Evolutionary conservation across 768 basidiomycete species (phyloP).

Genomic region (Boletus edulis): DNA sequence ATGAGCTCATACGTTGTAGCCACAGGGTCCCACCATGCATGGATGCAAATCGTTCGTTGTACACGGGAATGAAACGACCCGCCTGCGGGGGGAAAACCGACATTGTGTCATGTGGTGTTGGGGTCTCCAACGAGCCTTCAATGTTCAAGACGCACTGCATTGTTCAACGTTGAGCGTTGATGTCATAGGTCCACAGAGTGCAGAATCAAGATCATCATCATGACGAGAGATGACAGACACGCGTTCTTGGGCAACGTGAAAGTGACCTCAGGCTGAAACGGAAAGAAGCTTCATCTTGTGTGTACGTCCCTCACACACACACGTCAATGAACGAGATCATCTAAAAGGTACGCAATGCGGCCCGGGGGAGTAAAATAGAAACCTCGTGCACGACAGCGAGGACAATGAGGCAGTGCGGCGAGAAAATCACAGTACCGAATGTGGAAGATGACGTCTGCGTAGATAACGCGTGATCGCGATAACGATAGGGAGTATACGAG

Average conservation of each 20-base stretch:
- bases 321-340: not conserved
- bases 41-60: not conserved
- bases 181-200: too few species aligned
- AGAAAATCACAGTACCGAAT: conserved; percentile 14
- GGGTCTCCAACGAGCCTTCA: too few species aligned
- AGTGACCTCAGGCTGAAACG: too few species aligned
- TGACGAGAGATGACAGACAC: too few species aligned
- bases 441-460: conserved; percentile 14
- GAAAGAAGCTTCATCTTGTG: too few species aligned
- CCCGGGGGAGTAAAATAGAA: conserved; percentile 18
- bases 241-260: too few species aligned
- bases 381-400: conserved; percentile 14
- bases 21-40: conserved; percentile 9
- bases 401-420: conserved; percentile 11
- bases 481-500: not conserved
- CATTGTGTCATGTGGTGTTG: too few species aligned
- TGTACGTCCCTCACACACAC: too few species aligned
- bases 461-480: conserved; percentile 13
- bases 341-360: conserved; percentile 13
- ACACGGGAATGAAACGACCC: conserved; percentile 12
- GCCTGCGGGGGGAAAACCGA: conserved; percentile 10
- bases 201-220: too few species aligned
- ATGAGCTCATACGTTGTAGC: conserved; percentile 18
- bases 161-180: too few species aligned
- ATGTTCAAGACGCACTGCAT: too few species aligned